Evolutionary conservation across 75 land plant genomes (phyloP).

Genomic region (Larix kaempferi): DNA sequence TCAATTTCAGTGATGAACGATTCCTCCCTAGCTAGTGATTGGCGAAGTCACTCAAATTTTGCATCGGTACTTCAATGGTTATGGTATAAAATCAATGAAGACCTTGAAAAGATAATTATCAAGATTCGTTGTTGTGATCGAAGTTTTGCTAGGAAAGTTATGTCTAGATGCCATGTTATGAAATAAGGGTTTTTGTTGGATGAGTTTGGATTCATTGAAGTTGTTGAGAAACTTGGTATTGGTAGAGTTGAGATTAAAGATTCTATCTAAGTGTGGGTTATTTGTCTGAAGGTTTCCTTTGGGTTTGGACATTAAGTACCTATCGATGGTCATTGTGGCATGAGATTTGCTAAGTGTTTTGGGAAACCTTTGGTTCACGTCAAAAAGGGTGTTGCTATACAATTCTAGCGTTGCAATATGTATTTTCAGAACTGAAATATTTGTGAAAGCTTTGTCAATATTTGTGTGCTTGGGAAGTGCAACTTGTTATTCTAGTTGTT

Average conservation of each 20-base stretch:
- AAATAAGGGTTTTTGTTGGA: neutral
- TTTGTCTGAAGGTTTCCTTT: neutral
- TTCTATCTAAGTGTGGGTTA: neutral
- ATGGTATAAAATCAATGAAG: neutral
- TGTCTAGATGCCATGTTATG: neutral
- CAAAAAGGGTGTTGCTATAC: neutral
- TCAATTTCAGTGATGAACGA: no score
- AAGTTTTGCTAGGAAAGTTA: neutral
- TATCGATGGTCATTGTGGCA: neutral
- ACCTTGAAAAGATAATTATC: neutral
- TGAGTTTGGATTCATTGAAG: neutral
- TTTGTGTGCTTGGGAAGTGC: neutral
- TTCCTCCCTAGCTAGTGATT: no score
- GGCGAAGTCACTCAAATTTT: no score
- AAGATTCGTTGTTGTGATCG: neutral
- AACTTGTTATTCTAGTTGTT: neutral
- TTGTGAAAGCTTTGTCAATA: neutral
- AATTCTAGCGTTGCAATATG: neutral
- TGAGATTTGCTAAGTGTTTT: neutral
- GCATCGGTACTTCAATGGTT: neutral
- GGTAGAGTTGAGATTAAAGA: constrained; percentile 1
- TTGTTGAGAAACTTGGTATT: neutral
- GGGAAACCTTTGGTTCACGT: no score
- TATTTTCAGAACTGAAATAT: neutral
- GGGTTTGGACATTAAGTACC: neutral